Conservation (phyloP, 495 filamentous ascomycete genomes). For the Penicillium alfredii region DNA sequence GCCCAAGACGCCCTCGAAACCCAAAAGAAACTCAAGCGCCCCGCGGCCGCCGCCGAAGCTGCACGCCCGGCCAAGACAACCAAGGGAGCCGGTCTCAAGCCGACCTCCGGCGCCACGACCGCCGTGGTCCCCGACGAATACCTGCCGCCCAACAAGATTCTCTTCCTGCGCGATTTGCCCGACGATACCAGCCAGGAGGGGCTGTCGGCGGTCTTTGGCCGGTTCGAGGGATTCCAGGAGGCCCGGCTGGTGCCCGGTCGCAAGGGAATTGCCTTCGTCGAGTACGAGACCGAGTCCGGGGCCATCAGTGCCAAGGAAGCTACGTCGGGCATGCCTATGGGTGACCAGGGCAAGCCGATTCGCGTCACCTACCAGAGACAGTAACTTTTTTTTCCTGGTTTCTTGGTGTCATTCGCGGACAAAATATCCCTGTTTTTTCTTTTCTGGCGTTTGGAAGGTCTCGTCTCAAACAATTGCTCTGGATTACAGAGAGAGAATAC, state of each 20-base stretch:
- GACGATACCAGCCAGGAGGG: conserved; percentile 77
- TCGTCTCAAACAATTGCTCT: conserved; percentile 16
- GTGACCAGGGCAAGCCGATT: conserved; percentile 58
- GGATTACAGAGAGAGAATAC: conserved; percentile 17
- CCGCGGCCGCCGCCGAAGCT: conserved; percentile 43
- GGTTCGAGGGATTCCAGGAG: conserved; percentile 92
- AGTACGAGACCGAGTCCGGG: conserved; percentile 84
- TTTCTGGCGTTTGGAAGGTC: conserved; percentile 33
- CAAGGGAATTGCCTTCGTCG: conserved; percentile 89
- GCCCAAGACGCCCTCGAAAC: conserved; percentile 77
- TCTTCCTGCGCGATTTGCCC: conserved; percentile 93
- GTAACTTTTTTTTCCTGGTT: conserved; percentile 32
- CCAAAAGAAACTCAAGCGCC: conserved; percentile 76
- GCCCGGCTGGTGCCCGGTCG: conserved; percentile 82
- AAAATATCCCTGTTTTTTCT: conserved; percentile 18
- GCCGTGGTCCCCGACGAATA: conserved; percentile 93
- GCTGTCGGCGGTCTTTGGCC: conserved; percentile 73
- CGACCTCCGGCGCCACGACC: conserved; percentile 59
- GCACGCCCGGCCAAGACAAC: conserved; percentile 66
- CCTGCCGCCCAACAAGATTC: conserved; percentile 91
- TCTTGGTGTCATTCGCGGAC: too few species aligned
- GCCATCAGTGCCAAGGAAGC: conserved; percentile 95
- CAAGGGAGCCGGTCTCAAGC: conserved; percentile 75
- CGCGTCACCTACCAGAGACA: conserved; percentile 93
- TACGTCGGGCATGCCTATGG: conserved; percentile 82